phyloP scores from a whole-genome alignment of 192 early-diverging fungal species.

The Coemansia sp. region DNA sequence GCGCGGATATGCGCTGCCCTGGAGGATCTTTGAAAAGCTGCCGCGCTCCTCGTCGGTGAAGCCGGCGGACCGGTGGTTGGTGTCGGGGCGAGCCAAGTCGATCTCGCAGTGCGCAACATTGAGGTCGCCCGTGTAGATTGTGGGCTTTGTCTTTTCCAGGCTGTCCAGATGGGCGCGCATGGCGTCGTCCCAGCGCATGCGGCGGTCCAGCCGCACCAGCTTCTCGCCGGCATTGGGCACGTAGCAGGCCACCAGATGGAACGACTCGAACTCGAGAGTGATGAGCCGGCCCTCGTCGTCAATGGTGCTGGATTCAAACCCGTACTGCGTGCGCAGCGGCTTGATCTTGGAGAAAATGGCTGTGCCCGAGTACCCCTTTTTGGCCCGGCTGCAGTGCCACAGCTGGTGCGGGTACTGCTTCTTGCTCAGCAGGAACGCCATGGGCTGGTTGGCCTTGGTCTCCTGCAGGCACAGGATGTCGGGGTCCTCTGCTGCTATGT shows the following conservation, averaged over 20 bases:
- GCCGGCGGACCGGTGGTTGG: conserved; percentile 75
- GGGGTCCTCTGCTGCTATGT: conserved; percentile 72
- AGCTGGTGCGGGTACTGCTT: conserved; percentile 68
- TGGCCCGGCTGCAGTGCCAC: conserved; percentile 61
- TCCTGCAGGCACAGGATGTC: conserved; percentile 84
- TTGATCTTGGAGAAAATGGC: conserved; percentile 77
- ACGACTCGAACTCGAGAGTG: conserved; percentile 63
- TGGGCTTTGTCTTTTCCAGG: conserved; percentile 66
- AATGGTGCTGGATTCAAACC: conserved; percentile 53
- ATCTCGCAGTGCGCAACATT: conserved; percentile 79
- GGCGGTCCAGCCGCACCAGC: conserved; percentile 65
- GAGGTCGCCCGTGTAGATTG: conserved; percentile 81
- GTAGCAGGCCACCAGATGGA: conserved; percentile 69
- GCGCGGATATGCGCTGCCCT: conserved; percentile 46
- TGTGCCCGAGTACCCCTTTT: conserved; percentile 80
- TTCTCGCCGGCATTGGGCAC: conserved; percentile 78
- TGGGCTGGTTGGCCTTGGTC: conserved; percentile 75
- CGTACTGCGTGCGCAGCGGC: conserved; percentile 62
- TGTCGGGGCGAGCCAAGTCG: conserved; percentile 71
- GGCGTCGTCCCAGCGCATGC: conserved; percentile 60
- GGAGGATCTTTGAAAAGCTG: conserved; percentile 63
- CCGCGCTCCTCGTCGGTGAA: conserved; percentile 80
- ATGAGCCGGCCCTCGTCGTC: conserved; percentile 73
- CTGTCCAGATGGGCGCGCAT: conserved; percentile 68
- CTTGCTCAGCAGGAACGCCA: conserved; percentile 57